phyloP scores from a whole-genome alignment of 805 yeast genomes.

The Cyberlindnera mississippiensis region DNA sequence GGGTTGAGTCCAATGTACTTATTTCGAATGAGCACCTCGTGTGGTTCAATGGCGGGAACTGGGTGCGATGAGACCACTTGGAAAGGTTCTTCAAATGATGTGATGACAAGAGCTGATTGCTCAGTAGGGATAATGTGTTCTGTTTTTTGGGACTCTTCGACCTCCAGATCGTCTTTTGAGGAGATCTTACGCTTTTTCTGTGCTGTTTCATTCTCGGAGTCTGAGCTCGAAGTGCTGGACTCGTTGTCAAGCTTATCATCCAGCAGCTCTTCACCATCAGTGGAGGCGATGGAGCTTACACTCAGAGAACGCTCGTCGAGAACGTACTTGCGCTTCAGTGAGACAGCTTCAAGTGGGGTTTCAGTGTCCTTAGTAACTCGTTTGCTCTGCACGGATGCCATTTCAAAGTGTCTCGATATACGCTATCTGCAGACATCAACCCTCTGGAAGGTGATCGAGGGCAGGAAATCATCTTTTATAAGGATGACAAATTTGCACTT shows the following conservation, averaged over 20 bases:
- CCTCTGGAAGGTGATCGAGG: too few relatives aligned
- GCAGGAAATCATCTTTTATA: neutral
- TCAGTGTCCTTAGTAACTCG: neutral
- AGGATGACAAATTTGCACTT: neutral
- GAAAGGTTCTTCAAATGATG: slow-evolving; percentile 27
- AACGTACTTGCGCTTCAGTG: slow-evolving; percentile 19
- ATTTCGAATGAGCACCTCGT: slow-evolving; percentile 30
- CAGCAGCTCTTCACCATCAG: slow-evolving; percentile 12
- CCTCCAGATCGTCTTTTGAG: neutral
- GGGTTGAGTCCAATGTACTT: slow-evolving; percentile 42
- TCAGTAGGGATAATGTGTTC: neutral
- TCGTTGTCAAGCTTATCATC: slow-evolving; percentile 20
- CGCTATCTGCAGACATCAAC: too few relatives aligned
- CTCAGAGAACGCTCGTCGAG: slow-evolving; percentile 22
- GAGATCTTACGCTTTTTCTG: slow-evolving; percentile 9
- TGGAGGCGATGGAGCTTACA: slow-evolving; percentile 21
- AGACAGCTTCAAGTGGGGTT: neutral
- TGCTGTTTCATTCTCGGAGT: slow-evolving; percentile 8
- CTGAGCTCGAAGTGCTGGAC: slow-evolving; percentile 12
- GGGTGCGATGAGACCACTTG: slow-evolving; percentile 17
- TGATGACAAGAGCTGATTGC: slow-evolving; percentile 26
- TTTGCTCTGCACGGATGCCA: neutral
- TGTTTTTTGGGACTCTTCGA: neutral
- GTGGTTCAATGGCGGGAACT: slow-evolving; percentile 24
- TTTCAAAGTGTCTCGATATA: neutral